phyloP scores from a whole-genome alignment of 257 asterid genomes.

The Przewalskia tangutica region DNA sequence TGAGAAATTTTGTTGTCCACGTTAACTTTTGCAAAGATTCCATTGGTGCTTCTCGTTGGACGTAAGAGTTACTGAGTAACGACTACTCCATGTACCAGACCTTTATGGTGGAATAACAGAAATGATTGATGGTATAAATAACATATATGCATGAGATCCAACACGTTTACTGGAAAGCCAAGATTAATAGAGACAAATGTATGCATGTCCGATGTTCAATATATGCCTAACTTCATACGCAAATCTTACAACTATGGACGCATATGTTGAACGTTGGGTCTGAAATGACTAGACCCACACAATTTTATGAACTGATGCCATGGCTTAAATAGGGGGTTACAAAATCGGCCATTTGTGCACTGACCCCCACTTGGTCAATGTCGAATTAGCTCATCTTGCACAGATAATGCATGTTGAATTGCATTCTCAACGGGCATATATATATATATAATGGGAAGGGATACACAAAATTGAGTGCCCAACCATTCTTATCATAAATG shows the following conservation, averaged over 20 bases:
- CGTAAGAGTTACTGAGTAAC: background rate
- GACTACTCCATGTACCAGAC: background rate
- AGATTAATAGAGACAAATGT: background rate
- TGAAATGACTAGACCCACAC: background rate
- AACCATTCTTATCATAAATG: background rate
- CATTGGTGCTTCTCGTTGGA: background rate
- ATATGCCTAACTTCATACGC: background rate
- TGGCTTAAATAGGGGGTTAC: background rate
- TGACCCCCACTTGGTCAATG: background rate
- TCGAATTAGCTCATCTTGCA: background rate
- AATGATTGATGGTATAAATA: background rate
- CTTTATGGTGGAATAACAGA: background rate
- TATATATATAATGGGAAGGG: too few species aligned
- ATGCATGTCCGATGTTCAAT: background rate
- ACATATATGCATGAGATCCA: background rate
- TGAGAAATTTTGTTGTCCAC: background rate
- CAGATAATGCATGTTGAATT: background rate
- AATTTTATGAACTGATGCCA: background rate
- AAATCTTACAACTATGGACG: too few species aligned
- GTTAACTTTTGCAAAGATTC: background rate
- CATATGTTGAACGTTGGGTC: background rate
- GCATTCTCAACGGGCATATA: background rate
- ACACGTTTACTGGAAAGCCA: background rate
- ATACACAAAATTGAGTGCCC: background rate
- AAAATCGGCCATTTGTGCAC: background rate